These are phyloP conservation scores for Daldinia bambusicola DNA, from an alignment of 495 filamentous ascomycete genomes.

Conservation along the genomic window DNA sequence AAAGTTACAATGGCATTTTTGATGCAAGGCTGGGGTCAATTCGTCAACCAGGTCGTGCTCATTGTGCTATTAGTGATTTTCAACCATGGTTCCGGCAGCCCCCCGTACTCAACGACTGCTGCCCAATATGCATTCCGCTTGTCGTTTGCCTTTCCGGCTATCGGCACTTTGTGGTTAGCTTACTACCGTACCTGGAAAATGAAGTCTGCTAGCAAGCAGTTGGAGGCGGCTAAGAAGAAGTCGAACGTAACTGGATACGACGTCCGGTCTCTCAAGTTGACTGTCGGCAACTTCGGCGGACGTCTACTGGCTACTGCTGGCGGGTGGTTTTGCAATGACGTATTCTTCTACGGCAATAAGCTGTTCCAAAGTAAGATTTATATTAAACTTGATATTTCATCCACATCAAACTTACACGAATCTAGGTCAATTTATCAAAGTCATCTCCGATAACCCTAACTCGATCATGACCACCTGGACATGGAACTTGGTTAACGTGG, in stretches of 20 bases:
- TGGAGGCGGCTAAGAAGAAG: slow-evolving; percentile 83
- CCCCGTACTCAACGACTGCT: slow-evolving; percentile 75
- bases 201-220: slow-evolving; percentile 75
- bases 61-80: slow-evolving; percentile 84
- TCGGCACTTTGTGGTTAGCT: slow-evolving; percentile 89
- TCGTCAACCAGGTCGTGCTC: slow-evolving; percentile 86
- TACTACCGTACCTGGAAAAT: slow-evolving; percentile 94
- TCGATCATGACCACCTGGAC: slow-evolving; percentile 85
- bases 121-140: slow-evolving; percentile 88
- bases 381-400: not conserved
- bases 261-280: slow-evolving; percentile 76
- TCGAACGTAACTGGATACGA: slow-evolving; percentile 88
- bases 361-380: slow-evolving; percentile 75
- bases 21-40: slow-evolving; percentile 97
- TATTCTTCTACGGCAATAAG: slow-evolving; percentile 99
- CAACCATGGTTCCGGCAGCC: slow-evolving; percentile 75
- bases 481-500: slow-evolving; percentile 89
- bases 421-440: slow-evolving; percentile 74
- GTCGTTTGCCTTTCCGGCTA: slow-evolving; percentile 83
- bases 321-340: slow-evolving; percentile 89
- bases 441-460: slow-evolving; percentile 66
- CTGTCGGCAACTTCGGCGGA: slow-evolving; percentile 80
- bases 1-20: slow-evolving; percentile 93
- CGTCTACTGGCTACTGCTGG: slow-evolving; percentile 86
- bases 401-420: slow-evolving; percentile 18